Percentiles rank a stretch among this genome's conserved stretches.
Conservation (phyloP, 352 stramenopile genomes). For the Phytopythium mirpurense region DNA sequence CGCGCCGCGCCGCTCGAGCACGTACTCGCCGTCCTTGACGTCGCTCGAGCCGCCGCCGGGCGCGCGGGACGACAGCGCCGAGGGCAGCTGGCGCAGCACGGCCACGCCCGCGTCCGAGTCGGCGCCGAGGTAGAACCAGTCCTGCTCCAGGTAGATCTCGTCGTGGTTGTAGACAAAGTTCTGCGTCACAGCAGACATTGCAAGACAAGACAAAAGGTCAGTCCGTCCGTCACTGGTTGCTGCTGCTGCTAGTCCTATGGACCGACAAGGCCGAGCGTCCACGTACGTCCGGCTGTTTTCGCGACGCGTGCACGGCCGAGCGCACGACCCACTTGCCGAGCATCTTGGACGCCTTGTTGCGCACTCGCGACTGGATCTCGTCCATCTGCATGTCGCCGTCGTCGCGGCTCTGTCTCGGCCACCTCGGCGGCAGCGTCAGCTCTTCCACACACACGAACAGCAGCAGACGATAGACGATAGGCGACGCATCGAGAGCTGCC, state of each 20-base stretch:
- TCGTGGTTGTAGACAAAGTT: slow-evolving; percentile 83
- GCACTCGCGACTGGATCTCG: slow-evolving; percentile 70
- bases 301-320: slow-evolving; percentile 38
- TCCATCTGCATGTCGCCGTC: slow-evolving; percentile 69
- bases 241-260: neutral
- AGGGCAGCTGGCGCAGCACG: slow-evolving; percentile 56
- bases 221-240: neutral
- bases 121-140: slow-evolving; percentile 79
- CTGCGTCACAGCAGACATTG: too few relatives aligned
- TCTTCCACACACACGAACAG: too few relatives aligned
- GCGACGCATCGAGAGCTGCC: too few relatives aligned
- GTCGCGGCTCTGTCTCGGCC: slow-evolving; percentile 65
- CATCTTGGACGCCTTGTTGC: slow-evolving; percentile 75
- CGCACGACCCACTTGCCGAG: slow-evolving; percentile 76
- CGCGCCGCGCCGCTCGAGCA: slow-evolving; percentile 57
- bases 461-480: too few relatives aligned
- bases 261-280: too few relatives aligned
- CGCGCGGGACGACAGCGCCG: slow-evolving; percentile 7
- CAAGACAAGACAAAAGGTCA: too few relatives aligned
- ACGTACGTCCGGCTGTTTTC: slow-evolving; percentile 47
- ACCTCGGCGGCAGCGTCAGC: too few relatives aligned
- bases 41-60: slow-evolving; percentile 20
- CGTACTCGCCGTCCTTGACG: slow-evolving; percentile 50
- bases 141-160: slow-evolving; percentile 77
- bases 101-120: slow-evolving; percentile 59